Evolutionary conservation across 2,329 filamentous ascomycete species (phyloP).

Genomic region (Microdochium bolleyi): DNA sequence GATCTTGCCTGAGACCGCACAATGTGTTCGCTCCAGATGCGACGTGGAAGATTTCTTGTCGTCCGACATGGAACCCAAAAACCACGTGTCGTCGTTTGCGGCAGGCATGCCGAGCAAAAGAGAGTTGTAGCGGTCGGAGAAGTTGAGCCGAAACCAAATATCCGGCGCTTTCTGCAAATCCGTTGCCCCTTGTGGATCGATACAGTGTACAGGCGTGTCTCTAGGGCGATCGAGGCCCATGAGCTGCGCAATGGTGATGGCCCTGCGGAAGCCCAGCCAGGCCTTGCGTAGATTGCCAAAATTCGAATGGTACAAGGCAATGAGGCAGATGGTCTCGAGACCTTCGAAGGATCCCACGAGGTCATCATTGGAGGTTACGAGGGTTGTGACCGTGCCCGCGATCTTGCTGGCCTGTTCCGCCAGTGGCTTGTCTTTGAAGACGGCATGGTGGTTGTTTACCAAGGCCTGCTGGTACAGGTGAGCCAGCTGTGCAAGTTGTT

Average conservation of each 20-base stretch:
- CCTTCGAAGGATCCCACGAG: slow-evolving; percentile 43
- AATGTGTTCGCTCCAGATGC: slow-evolving; percentile 35
- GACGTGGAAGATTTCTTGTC: slow-evolving; percentile 27
- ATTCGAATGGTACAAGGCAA: slow-evolving; percentile 41
- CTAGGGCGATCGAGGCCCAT: slow-evolving; percentile 36
- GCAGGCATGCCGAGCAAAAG: slow-evolving; percentile 41
- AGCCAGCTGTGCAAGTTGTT: slow-evolving; percentile 35
- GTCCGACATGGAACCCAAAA: slow-evolving; percentile 19
- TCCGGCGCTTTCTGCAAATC: slow-evolving; percentile 17
- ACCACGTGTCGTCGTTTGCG: slow-evolving; percentile 30
- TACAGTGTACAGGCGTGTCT: slow-evolving; percentile 25
- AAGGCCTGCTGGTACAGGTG: slow-evolving; percentile 33
- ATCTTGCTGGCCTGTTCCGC: slow-evolving; percentile 20
- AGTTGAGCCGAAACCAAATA: slow-evolving; percentile 42
- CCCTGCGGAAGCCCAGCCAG: slow-evolving; percentile 43
- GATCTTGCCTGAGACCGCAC: slow-evolving; percentile 32
- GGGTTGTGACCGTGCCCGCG: slow-evolving; percentile 20
- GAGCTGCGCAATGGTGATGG: slow-evolving; percentile 40
- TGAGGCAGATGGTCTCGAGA: slow-evolving; percentile 40
- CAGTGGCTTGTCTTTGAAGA: slow-evolving; percentile 11
- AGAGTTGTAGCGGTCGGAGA: slow-evolving; percentile 40
- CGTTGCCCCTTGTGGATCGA: slow-evolving; percentile 22
- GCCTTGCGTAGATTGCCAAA: slow-evolving; percentile 44
- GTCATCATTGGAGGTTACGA: slow-evolving; percentile 42
- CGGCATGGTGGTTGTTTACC: slow-evolving; percentile 18